phyloP scores from a whole-genome alignment of 306 rosid species.

The Chamaecrista fasciculata region DNA sequence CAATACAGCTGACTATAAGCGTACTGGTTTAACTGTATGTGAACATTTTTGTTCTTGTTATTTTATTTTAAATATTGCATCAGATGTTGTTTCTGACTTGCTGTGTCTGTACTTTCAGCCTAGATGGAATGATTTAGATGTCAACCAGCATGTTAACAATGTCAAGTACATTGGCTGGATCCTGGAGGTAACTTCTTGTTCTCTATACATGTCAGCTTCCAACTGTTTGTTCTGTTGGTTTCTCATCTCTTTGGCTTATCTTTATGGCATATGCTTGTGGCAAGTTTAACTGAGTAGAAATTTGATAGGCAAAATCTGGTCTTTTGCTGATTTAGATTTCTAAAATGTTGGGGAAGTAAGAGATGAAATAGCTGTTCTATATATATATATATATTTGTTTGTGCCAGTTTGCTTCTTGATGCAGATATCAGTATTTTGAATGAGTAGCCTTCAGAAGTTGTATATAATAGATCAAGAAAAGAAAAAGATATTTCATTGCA shows the following conservation, averaged over 20 bases:
- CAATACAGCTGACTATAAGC: slow-evolving; percentile 62
- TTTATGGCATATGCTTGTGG: neutral
- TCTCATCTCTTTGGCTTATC: slow-evolving; percentile 10
- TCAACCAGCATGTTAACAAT: slow-evolving; percentile 97
- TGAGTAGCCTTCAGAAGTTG: neutral
- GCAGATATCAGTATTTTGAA: neutral
- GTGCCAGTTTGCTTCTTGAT: neutral
- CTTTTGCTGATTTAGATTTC: slow-evolving; percentile 2
- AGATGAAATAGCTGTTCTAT: neutral
- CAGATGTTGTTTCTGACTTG: slow-evolving; percentile 16
- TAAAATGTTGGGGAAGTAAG: neutral
- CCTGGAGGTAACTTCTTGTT: slow-evolving; percentile 72
- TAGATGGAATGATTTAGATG: slow-evolving; percentile 89
- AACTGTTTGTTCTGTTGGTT: neutral
- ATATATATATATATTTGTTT: neutral
- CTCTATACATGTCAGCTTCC: slow-evolving; percentile 2
- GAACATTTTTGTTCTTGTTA: slow-evolving; percentile 5
- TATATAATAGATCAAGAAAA: neutral
- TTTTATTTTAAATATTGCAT: slow-evolving; percentile 18
- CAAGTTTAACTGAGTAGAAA: neutral
- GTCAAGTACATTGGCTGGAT: slow-evolving; percentile 99
- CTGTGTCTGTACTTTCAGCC: slow-evolving; percentile 55
- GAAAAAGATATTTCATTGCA: neutral
- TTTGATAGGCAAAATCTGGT: neutral
- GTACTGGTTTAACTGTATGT: slow-evolving; percentile 74